Percentiles rank a stretch among this genome's conserved stretches.
Conservation (phyloP, 306 rosid species). For the Boehmeria nivea region DNA sequence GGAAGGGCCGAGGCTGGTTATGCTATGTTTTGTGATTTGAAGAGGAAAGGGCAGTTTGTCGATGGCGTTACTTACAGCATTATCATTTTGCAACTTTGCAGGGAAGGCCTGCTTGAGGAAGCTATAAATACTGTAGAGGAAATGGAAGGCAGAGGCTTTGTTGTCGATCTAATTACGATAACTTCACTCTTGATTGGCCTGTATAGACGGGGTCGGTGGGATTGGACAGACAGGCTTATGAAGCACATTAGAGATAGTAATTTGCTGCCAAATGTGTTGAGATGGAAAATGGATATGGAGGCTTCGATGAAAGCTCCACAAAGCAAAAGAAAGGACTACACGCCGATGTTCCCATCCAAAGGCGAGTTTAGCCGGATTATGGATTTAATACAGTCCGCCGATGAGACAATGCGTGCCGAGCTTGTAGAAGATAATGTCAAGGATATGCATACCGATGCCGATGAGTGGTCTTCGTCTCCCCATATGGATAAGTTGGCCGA, state of each 20-base stretch:
- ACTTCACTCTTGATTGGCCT: constrained; percentile 64
- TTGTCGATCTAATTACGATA: constrained; percentile 69
- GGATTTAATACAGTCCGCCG: constrained; percentile 36
- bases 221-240: constrained; percentile 78
- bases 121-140: constrained; percentile 72
- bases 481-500: constrained; percentile 70
- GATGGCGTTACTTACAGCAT: constrained; percentile 80
- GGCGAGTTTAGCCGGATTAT: constrained; percentile 54
- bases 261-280: constrained; percentile 58
- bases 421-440: constrained; percentile 17
- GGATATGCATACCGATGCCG: constrained; percentile 19
- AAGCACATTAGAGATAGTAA: constrained; percentile 73
- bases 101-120: constrained; percentile 68
- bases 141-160: constrained; percentile 84
- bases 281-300: constrained; percentile 79
- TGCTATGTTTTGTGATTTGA: constrained; percentile 69
- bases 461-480: constrained; percentile 79
- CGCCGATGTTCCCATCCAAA: constrained; percentile 55
- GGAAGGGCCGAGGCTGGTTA: constrained; percentile 81
- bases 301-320: constrained; percentile 53
- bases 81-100: constrained; percentile 65
- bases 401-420: constrained; percentile 7
- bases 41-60: constrained; percentile 79
- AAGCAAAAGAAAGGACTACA: constrained; percentile 50
- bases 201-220: constrained; percentile 66